phyloP scores from a whole-genome alignment of 2,329 filamentous ascomycete species.

The Penicillium sumatraense region DNA sequence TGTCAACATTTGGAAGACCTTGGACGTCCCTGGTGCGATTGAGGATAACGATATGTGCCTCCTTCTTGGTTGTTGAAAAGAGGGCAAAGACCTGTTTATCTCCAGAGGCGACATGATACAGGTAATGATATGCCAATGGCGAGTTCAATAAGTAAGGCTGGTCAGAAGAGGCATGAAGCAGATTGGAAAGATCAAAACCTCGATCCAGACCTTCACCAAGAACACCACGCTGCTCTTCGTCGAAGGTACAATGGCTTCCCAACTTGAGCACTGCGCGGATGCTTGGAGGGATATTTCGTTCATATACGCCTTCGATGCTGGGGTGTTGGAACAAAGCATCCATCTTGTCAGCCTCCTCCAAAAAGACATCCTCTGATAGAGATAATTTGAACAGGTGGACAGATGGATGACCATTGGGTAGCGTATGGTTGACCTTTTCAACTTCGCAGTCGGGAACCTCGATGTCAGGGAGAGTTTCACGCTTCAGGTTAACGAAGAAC shows the following conservation, averaged over 20 bases:
- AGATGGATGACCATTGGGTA: conserved; percentile 94
- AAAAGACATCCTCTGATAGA: conserved; percentile 84
- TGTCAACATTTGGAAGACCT: conserved; percentile 86
- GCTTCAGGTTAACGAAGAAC: conserved; percentile 89
- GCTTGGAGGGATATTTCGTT: conserved; percentile 86
- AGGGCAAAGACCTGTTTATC: conserved; percentile 92
- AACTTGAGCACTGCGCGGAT: conserved; percentile 86
- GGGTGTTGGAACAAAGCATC: conserved; percentile 84
- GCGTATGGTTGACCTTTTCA: conserved; percentile 88
- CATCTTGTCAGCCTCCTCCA: conserved; percentile 82
- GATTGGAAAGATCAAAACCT: conserved; percentile 82
- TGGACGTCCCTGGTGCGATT: conserved; percentile 81
- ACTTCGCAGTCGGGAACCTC: conserved; percentile 84
- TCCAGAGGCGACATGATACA: conserved; percentile 89
- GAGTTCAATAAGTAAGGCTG: conserved; percentile 76
- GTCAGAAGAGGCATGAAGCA: conserved; percentile 71
- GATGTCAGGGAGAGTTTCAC: conserved; percentile 83
- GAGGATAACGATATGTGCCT: conserved; percentile 87
- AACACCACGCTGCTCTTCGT: conserved; percentile 86
- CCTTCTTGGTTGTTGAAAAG: conserved; percentile 79
- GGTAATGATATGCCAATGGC: conserved; percentile 80
- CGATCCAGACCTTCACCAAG: conserved; percentile 90
- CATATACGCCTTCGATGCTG: conserved; percentile 96
- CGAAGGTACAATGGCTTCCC: conserved; percentile 90
- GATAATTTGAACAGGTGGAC: conserved; percentile 93